Evolutionary conservation across 1,139 yeast species (phyloP), one percentile per base, ranked within the genome.

Genomic region (Lizanozyma gosingica): DNA sequence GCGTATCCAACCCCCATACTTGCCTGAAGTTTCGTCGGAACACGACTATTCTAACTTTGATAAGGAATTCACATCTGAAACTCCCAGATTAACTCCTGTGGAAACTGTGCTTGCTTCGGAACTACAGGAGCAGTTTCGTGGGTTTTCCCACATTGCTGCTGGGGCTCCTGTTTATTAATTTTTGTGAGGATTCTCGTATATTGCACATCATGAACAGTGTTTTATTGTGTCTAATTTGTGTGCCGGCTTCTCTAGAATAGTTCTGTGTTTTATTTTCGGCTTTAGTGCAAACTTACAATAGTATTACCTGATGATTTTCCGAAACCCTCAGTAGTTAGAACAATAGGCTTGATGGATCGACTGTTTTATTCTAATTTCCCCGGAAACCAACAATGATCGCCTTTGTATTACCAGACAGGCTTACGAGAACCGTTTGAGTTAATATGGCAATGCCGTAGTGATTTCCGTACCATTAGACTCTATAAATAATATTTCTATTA

Each of bases 61-160:
- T 63, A 83, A 82, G 55, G 97, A 92, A 57, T 92, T 92, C 57
- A 92, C 98, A 1, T 78, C 87, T 2, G 97, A 94, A 56, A 85
- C 94, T 29, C 97, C 98, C 34, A 82, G 95, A 40, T 72, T 92
- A 61, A 92, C 98, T 0, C 98, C 98, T 1, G 92, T 92, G 39
- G 92, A 86, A 45, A 83, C 95, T 15, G 81, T 85, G 3, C 71
- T 92, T 57, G 83, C 94, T 14, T 79, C 94, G 1, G 80, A 81
- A 36, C 83, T 85, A 80, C 98, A 92, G 69, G 97, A 92, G 55
- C 94, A 87, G 65, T 92, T 92, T 73, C 79, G 97, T 54, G 98
- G 98, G 3, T 92, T 92, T 63, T 86, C 97, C 1, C 92, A 87
- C 59, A 78, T 87, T 55, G 78, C 86, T 36, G 94, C 83, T 36